Evolutionary conservation across 371 early-diverging fungal genomes (phyloP).

Genomic region (Rhizomucor miehei): DNA sequence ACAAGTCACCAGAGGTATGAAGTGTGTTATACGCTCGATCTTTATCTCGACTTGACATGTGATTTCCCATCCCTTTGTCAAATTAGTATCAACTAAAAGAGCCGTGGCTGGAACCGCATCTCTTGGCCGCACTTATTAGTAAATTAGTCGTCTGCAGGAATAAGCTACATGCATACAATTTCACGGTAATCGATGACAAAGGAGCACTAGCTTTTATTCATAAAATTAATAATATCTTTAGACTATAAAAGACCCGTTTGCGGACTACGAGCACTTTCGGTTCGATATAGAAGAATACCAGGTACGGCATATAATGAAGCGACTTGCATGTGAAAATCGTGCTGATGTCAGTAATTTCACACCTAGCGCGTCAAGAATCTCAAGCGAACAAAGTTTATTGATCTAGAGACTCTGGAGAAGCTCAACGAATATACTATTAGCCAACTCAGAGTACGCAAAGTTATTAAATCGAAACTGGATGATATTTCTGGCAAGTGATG

Average conservation of each 20-base stretch:
- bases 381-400: constrained; percentile 25
- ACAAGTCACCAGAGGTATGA: constrained; percentile 49
- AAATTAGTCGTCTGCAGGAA: constrained; percentile 53
- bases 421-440: constrained; percentile 33
- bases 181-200: constrained; percentile 58
- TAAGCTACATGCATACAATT: constrained; percentile 56
- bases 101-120: constrained; percentile 58
- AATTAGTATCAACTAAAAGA: constrained; percentile 35
- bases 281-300: constrained; percentile 56
- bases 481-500: constrained; percentile 52
- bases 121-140: constrained; percentile 57
- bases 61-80: not conserved
- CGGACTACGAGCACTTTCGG: constrained; percentile 52
- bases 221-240: not conserved
- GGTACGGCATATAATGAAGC: constrained; percentile 20
- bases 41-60: not conserved
- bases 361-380: constrained; percentile 31
- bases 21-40: too few relatives aligned
- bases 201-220: too few relatives aligned
- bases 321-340: not conserved
- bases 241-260: constrained; percentile 65
- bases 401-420: constrained; percentile 39
- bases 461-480: constrained; percentile 61
- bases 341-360: not conserved
- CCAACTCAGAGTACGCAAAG: constrained; percentile 54